phyloP scores from a whole-genome alignment of 2,329 filamentous ascomycete species.

The Simplicillium sp. region DNA sequence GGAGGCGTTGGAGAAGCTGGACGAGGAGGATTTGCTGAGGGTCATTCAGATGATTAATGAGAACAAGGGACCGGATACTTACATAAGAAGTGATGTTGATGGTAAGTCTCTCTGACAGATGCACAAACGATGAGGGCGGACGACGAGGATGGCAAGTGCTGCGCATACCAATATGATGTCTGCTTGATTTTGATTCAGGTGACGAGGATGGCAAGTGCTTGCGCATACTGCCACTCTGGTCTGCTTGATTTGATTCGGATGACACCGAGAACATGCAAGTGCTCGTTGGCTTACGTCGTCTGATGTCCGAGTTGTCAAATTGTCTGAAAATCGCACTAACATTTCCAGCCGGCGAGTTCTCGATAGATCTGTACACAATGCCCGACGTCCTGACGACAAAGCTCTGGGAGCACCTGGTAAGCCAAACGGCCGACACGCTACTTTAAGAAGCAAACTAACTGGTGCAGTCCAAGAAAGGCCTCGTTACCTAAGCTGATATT shows the following conservation, averaged over 20 bases:
- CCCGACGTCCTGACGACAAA: constrained; percentile 82
- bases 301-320: no score
- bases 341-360: constrained; percentile 78
- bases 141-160: no score
- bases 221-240: no score
- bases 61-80: constrained; percentile 87
- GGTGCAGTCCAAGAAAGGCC: constrained; percentile 29
- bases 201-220: no score
- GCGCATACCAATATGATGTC: no score
- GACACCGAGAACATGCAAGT: no score
- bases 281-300: no score
- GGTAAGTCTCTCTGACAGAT: constrained; percentile 45
- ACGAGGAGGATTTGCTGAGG: constrained; percentile 86
- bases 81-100: constrained; percentile 95
- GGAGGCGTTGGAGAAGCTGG: constrained; percentile 78
- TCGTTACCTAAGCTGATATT: constrained; percentile 16
- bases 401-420: constrained; percentile 79
- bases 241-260: no score
- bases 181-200: no score
- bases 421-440: constrained; percentile 9
- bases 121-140: constrained; percentile 1
- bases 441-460: constrained; percentile 1
- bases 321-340: no score
- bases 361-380: constrained; percentile 96
- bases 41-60: constrained; percentile 98